A percentile compares a stretch with the other conserved stretches of the same genome.
These are phyloP conservation scores for Emergomyces pasteurianus DNA, from an alignment of 2,329 filamentous ascomycete species.

Conservation along the genomic window DNA sequence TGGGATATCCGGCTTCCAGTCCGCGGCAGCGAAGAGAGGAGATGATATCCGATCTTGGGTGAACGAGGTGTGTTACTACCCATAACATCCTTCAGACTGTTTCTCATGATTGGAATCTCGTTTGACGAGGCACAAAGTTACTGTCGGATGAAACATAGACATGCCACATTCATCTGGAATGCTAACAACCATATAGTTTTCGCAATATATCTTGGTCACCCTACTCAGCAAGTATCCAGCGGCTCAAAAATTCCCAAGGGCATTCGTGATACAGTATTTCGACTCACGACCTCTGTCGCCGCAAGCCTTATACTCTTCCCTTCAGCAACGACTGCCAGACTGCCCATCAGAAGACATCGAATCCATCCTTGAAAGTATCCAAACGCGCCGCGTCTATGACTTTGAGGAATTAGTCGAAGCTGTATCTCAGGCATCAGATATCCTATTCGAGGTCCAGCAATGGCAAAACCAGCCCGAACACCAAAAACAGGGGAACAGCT, in stretches of 20 bases:
- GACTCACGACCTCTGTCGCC: conserved; percentile 1
- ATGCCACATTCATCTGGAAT: not conserved
- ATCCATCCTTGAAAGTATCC: conserved; percentile 5
- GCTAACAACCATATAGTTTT: not conserved
- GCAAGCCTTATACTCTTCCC: conserved; percentile 1
- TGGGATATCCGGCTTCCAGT: conserved; percentile 7
- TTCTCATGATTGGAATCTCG: not conserved
- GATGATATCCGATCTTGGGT: conserved; percentile 1
- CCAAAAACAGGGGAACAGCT: not conserved
- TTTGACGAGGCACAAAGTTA: not conserved
- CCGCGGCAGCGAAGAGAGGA: not conserved
- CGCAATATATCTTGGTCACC: not conserved
- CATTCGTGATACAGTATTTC: conserved; percentile 10
- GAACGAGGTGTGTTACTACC: not conserved
- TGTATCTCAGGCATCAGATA: conserved; percentile 9
- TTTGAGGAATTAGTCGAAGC: conserved; percentile 10
- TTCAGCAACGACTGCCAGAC: conserved; percentile 7
- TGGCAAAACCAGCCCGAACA: not conserved
- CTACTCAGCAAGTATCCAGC: not conserved
- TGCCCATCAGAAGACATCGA: conserved; percentile 2
- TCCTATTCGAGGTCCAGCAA: conserved; percentile 5
- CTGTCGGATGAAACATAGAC: not conserved
- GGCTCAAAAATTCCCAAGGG: not conserved
- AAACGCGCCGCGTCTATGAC: conserved; percentile 9
- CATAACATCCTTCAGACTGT: not conserved